A percentile compares a stretch with the other conserved stretches of the same genome.
Evolutionary conservation across 116 monocot species (phyloP).

Genomic region (Dioscorea cayenensis): DNA sequence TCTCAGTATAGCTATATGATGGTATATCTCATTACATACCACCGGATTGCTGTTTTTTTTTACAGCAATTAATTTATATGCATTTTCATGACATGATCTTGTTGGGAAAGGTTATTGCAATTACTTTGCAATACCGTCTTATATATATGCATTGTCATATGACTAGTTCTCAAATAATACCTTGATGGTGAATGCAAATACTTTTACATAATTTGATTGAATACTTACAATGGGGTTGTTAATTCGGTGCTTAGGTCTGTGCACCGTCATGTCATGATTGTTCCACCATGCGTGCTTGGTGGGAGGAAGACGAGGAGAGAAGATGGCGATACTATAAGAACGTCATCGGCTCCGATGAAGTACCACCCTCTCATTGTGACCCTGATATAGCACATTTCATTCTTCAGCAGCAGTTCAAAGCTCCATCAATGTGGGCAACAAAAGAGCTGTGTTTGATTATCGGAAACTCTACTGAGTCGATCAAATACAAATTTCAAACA

Average conservation of each 20-base stretch:
- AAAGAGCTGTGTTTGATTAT: too few relatives aligned
- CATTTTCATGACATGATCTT: too few relatives aligned
- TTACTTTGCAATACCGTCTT: too few relatives aligned
- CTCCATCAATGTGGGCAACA: slow-evolving; percentile 94
- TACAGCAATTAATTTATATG: too few relatives aligned
- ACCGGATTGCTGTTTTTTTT: background rate
- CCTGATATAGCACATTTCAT: slow-evolving; percentile 68
- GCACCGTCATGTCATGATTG: slow-evolving; percentile 96
- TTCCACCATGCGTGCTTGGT: slow-evolving; percentile 88
- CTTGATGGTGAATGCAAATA: too few relatives aligned
- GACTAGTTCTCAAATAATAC: too few relatives aligned
- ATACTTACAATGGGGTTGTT: background rate
- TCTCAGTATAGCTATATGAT: slow-evolving; percentile 86
- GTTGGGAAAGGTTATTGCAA: too few relatives aligned
- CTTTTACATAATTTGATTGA: too few relatives aligned
- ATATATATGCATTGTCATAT: too few relatives aligned
- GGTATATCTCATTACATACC: slow-evolving; percentile 19
- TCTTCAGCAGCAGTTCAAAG: slow-evolving; percentile 72
- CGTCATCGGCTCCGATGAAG: slow-evolving; percentile 53
- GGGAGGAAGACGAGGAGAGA: slow-evolving; percentile 91
- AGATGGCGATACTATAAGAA: slow-evolving; percentile 52
- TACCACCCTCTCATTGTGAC: too few relatives aligned
- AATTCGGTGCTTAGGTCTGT: slow-evolving; percentile 46
- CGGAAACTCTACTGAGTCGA: too few relatives aligned
- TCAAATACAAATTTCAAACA: too few relatives aligned